phyloP scores from a whole-genome alignment of 2,329 filamentous ascomycete genomes.

The Epichloe coenophiala region DNA sequence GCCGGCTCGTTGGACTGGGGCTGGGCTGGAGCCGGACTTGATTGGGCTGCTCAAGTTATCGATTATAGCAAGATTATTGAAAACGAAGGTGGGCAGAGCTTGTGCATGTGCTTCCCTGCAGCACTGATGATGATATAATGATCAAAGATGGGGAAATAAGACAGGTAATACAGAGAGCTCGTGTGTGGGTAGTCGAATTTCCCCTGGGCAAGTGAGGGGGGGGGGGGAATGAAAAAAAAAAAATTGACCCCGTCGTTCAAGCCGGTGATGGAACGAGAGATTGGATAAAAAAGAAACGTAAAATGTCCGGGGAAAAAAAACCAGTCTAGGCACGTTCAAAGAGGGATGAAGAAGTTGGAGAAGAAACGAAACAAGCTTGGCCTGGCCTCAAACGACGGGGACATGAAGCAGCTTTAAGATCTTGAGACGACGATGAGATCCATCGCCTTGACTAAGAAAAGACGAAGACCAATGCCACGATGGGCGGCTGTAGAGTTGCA shows the following conservation, averaged over 20 bases:
- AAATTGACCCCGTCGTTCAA: neutral
- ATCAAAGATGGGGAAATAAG: conserved; percentile 12
- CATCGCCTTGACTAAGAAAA: neutral
- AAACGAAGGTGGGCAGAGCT: conserved; percentile 9
- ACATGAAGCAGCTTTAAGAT: conserved; percentile 10
- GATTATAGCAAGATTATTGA: conserved; percentile 12
- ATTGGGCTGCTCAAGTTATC: conserved; percentile 6
- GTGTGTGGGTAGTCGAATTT: conserved; percentile 8
- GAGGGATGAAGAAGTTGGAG: neutral
- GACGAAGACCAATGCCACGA: conserved; percentile 1
- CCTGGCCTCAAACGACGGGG: conserved; percentile 13
- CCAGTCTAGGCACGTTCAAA: neutral
- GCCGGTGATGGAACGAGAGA: neutral
- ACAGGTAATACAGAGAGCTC: conserved; percentile 7
- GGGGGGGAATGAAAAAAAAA: neutral
- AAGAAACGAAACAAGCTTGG: conserved; percentile 8
- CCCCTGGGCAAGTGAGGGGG: neutral
- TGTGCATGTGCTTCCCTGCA: conserved; percentile 1
- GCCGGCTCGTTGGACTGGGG: conserved; percentile 3
- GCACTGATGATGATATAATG: conserved; percentile 8
- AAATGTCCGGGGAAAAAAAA: neutral
- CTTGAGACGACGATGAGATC: conserved; percentile 1
- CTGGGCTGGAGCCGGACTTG: conserved; percentile 1
- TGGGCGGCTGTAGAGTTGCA: conserved; percentile 6
- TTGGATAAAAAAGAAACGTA: neutral